These are phyloP conservation scores for Skeletonema marinoi DNA, from an alignment of 108 stramenopile genomes.

Conservation along the genomic window DNA sequence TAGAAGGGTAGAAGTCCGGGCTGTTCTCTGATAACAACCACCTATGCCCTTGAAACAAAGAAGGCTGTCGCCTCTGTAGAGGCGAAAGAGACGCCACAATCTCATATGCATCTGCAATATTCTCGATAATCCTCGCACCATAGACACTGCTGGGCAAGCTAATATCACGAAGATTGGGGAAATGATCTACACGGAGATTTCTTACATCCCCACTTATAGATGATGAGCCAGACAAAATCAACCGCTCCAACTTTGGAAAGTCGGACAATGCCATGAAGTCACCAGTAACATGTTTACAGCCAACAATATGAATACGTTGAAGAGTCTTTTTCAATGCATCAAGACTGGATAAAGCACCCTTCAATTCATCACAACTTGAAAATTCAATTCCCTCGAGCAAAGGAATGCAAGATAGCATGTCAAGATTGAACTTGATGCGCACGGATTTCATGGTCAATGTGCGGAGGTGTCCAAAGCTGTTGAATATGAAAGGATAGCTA, in stretches of 20 bases:
- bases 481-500: constrained; percentile 5
- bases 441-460: not conserved
- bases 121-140: not conserved
- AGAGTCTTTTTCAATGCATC: not conserved
- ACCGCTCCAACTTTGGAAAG: not conserved
- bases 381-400: constrained; percentile 4
- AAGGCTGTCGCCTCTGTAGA: not conserved
- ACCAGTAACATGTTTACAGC: not conserved
- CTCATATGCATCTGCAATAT: not conserved
- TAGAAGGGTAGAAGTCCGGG: constrained; percentile 4
- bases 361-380: not conserved
- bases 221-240: not conserved
- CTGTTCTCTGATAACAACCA: constrained; percentile 1
- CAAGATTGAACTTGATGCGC: not conserved
- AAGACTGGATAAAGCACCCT: not conserved
- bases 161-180: not conserved
- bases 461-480: not conserved
- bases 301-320: not conserved
- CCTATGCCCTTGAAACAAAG: not conserved
- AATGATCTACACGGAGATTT: not conserved
- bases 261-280: constrained; percentile 2
- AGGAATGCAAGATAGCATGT: not conserved
- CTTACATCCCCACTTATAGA: not conserved
- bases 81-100: not conserved
- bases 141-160: not conserved